These are phyloP conservation scores for Stephania cephalantha DNA, from an alignment of 164 flowering plant genomes.

Conservation along the genomic window DNA sequence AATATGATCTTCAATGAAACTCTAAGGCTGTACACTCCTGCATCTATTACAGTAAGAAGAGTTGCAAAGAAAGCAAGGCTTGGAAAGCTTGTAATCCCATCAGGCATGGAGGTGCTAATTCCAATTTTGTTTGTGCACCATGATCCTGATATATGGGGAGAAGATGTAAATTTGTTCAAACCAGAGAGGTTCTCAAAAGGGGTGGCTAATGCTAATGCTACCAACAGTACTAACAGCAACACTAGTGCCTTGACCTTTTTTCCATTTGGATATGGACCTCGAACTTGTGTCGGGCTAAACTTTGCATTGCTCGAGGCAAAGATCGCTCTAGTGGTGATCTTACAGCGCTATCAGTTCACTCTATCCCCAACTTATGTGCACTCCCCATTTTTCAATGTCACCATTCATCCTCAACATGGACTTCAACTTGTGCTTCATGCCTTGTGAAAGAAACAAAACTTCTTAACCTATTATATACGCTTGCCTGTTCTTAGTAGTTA, in stretches of 20 bases:
- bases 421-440: background rate
- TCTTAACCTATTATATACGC: background rate
- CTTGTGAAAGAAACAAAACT: background rate
- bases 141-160: slow-evolving; percentile 39
- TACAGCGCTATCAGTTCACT: slow-evolving; percentile 27
- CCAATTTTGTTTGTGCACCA: slow-evolving; percentile 28
- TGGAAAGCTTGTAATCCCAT: slow-evolving; percentile 26
- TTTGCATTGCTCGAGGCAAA: slow-evolving; percentile 31
- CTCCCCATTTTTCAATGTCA: background rate
- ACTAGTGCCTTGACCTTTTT: slow-evolving; percentile 18
- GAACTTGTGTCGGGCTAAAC: slow-evolving; percentile 34
- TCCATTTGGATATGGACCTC: slow-evolving; percentile 42
- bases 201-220: slow-evolving; percentile 24
- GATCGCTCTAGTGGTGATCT: slow-evolving; percentile 36
- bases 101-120: slow-evolving; percentile 13
- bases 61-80: slow-evolving; percentile 15
- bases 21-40: slow-evolving; percentile 37
- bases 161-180: slow-evolving; percentile 42
- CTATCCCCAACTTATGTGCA: slow-evolving; percentile 23
- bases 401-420: background rate
- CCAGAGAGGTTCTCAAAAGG: slow-evolving; percentile 53
- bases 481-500: background rate
- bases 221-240: background rate
- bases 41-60: slow-evolving; percentile 3
- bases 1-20: slow-evolving; percentile 42